phyloP scores from a whole-genome alignment of 257 asterid species.

The Rhazya stricta region DNA sequence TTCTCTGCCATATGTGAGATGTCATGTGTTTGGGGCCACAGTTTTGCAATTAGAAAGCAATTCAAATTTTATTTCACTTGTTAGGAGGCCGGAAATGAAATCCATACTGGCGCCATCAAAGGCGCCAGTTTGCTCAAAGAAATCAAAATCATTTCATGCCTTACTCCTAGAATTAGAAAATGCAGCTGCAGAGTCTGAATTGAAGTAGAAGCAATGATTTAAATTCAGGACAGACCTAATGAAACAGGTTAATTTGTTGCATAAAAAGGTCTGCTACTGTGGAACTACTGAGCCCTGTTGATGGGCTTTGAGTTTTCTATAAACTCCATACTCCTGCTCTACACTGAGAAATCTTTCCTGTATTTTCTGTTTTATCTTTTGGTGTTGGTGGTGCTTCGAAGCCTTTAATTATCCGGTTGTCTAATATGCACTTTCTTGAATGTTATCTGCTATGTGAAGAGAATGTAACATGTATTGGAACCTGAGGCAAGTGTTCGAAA shows the following conservation, averaged over 20 bases:
- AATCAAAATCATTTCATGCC: neutral
- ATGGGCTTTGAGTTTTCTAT: neutral
- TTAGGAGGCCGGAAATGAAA: neutral
- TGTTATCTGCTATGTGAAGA: neutral
- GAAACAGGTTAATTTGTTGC: neutral
- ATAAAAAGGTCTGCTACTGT: neutral
- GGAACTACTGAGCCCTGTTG: neutral
- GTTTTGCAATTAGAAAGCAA: neutral
- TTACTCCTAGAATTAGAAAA: neutral
- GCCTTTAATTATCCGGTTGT: neutral
- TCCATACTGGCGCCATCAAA: neutral
- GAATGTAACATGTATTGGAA: neutral
- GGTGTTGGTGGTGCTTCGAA: neutral
- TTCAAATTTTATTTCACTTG: neutral
- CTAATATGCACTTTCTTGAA: neutral
- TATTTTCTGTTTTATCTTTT: constrained; percentile 1
- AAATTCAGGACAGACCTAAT: neutral
- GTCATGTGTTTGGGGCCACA: neutral
- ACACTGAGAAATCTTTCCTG: neutral
- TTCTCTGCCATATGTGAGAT: neutral
- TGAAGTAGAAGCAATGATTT: neutral
- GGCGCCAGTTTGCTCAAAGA: neutral
- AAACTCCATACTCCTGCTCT: neutral
- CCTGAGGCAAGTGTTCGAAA: neutral
- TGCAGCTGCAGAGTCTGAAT: neutral